A percentile compares a stretch with the other conserved stretches of the same genome.
These are phyloP conservation scores for Penicillium manginii DNA, from an alignment of 495 filamentous ascomycete species.

Conservation along the genomic window DNA sequence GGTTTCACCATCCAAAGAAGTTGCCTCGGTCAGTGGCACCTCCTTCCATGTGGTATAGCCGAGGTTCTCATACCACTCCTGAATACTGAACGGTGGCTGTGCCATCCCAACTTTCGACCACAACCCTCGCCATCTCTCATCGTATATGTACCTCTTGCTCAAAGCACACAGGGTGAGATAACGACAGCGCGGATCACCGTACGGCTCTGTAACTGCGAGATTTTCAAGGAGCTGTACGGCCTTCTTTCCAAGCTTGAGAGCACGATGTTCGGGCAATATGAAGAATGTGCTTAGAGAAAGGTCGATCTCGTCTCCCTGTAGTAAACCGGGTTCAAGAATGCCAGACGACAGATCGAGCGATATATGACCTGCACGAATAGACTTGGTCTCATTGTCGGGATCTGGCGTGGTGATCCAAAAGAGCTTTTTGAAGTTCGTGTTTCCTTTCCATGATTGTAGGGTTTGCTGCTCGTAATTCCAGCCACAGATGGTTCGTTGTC, in stretches of 20 bases:
- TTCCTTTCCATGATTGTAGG: conserved; percentile 21
- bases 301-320: conserved; percentile 18
- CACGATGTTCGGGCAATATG: conserved; percentile 27
- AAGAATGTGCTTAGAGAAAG: conserved; percentile 29
- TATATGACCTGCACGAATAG: conserved; percentile 29
- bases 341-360: conserved; percentile 27
- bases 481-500: conserved; percentile 33
- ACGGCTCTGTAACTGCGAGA: conserved; percentile 12
- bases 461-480: conserved; percentile 23
- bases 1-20: conserved; percentile 16
- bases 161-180: conserved; percentile 26
- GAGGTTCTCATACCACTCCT: conserved; percentile 38
- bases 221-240: conserved; percentile 26
- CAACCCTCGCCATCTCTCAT: conserved; percentile 25
- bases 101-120: conserved; percentile 16
- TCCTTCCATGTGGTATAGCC: conserved; percentile 38
- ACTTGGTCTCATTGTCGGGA: not conserved
- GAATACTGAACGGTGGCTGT: conserved; percentile 25
- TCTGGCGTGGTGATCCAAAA: conserved; percentile 27
- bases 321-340: conserved; percentile 17
- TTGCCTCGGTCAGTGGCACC: conserved; percentile 24
- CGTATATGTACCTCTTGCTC: conserved; percentile 33
- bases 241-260: conserved; percentile 16
- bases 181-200: conserved; percentile 24
- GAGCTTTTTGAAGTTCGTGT: conserved; percentile 23